Conservation (phyloP, 345 rosid species). For the Euclidium syriacum region DNA sequence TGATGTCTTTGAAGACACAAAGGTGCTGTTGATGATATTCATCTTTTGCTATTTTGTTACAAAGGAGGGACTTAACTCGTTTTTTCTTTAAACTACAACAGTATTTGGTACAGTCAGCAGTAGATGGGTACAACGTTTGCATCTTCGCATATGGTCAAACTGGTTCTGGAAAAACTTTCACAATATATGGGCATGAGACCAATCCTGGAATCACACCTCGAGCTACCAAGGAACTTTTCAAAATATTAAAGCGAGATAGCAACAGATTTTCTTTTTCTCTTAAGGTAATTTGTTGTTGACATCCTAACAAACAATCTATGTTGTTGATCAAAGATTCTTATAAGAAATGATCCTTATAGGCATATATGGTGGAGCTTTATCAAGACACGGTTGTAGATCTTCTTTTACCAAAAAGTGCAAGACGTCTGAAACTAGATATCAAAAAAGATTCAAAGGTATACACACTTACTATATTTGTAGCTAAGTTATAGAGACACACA, state of each 20-base stretch:
- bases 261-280: slow-evolving; percentile 79
- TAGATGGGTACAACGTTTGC: slow-evolving; percentile 94
- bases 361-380: slow-evolving; percentile 91
- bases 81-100: slow-evolving; percentile 33
- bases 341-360: slow-evolving; percentile 48
- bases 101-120: slow-evolving; percentile 94
- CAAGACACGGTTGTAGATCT: slow-evolving; percentile 94
- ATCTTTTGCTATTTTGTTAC: slow-evolving; percentile 14
- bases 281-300: slow-evolving; percentile 58
- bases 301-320: not conserved
- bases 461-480: no score
- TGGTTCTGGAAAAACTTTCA: slow-evolving; percentile 97
- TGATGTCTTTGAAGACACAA: slow-evolving; percentile 86
- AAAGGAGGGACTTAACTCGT: not conserved
- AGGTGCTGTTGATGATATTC: slow-evolving; percentile 40
- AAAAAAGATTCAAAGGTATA: slow-evolving; percentile 97
- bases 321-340: not conserved
- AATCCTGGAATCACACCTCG: slow-evolving; percentile 89
- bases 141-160: slow-evolving; percentile 99
- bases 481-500: no score
- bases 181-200: slow-evolving; percentile 73
- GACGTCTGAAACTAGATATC: slow-evolving; percentile 74
- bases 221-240: slow-evolving; percentile 84
- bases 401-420: slow-evolving; percentile 62
- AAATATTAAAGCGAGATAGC: slow-evolving; percentile 62